Percentiles rank a stretch among this genome's conserved stretches.
Evolutionary conservation across 2,329 filamentous ascomycete species (phyloP).

Genomic region (Pseudofabraea citricarpa): DNA sequence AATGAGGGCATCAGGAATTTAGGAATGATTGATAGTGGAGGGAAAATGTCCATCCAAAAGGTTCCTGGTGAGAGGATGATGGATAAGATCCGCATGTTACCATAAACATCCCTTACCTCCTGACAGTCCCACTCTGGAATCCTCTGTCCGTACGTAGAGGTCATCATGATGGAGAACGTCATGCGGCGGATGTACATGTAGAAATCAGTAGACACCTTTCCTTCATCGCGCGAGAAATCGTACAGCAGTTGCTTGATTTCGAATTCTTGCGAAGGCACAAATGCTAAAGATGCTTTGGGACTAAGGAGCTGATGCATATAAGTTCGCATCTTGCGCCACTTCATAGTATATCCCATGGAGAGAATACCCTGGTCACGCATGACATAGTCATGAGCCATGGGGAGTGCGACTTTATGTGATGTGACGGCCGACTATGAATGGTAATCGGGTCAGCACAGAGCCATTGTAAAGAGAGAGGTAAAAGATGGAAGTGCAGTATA

Average conservation of each 20-base stretch:
- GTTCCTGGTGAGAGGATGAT: background rate
- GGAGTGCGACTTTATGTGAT: too few relatives aligned
- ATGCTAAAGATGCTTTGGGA: slow-evolving; percentile 30
- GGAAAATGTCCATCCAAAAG: background rate
- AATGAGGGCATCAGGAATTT: background rate
- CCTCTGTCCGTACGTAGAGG: slow-evolving; percentile 7
- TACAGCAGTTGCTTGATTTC: slow-evolving; percentile 38
- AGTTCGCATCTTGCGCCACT: slow-evolving; percentile 35
- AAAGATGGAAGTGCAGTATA: too few relatives aligned
- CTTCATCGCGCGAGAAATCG: slow-evolving; percentile 31
- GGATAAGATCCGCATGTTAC: background rate
- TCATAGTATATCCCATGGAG: too few relatives aligned
- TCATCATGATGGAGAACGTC: slow-evolving; percentile 1
- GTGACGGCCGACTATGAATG: too few relatives aligned
- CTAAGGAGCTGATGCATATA: slow-evolving; percentile 34
- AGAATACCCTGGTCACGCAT: too few relatives aligned
- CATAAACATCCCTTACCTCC: background rate
- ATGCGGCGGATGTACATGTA: slow-evolving; percentile 12
- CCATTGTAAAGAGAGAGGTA: too few relatives aligned
- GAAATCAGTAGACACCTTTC: slow-evolving; percentile 28
- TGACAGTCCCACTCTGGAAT: slow-evolving; percentile 16
- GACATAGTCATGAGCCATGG: too few relatives aligned
- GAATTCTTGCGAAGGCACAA: slow-evolving; percentile 38
- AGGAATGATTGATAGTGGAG: background rate
- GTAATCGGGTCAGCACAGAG: too few relatives aligned